These are phyloP conservation scores for Pelargonium citronellum DNA, from an alignment of 441 rosid species.

Conservation along the genomic window DNA sequence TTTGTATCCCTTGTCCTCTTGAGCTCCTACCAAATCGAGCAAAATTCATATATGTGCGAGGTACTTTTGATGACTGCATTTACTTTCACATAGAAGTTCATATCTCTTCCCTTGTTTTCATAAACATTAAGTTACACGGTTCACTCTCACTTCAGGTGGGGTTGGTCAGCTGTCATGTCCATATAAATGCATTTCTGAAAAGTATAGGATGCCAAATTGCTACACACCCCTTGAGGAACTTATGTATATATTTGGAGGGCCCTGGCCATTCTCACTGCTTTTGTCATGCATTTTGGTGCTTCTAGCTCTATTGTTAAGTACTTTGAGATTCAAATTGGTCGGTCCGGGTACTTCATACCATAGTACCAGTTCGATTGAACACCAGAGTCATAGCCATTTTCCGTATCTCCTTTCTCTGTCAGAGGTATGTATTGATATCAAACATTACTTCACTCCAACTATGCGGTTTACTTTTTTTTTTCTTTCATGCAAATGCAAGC, in stretches of 20 bases:
- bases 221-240: constrained; percentile 95
- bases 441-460: constrained; percentile 20
- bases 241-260: constrained; percentile 90
- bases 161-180: constrained; percentile 64
- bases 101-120: not conserved
- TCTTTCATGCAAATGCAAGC: constrained; percentile 1
- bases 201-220: constrained; percentile 95
- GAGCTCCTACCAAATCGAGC: constrained; percentile 84
- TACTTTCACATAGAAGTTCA: not conserved
- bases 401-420: constrained; percentile 90
- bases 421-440: constrained; percentile 50
- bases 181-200: constrained; percentile 80
- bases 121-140: not conserved
- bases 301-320: constrained; percentile 63
- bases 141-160: constrained; percentile 59
- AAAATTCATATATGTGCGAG: constrained; percentile 68
- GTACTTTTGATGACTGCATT: constrained; percentile 34
- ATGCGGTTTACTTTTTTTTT: constrained; percentile 16
- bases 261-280: constrained; percentile 70
- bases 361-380: constrained; percentile 56
- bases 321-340: constrained; percentile 63
- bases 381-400: constrained; percentile 54
- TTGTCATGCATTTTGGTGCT: constrained; percentile 63
- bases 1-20: constrained; percentile 76
- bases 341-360: constrained; percentile 46